Conservation (phyloP, 352 stramenopile species). For the Globisporangium carolinianum region DNA sequence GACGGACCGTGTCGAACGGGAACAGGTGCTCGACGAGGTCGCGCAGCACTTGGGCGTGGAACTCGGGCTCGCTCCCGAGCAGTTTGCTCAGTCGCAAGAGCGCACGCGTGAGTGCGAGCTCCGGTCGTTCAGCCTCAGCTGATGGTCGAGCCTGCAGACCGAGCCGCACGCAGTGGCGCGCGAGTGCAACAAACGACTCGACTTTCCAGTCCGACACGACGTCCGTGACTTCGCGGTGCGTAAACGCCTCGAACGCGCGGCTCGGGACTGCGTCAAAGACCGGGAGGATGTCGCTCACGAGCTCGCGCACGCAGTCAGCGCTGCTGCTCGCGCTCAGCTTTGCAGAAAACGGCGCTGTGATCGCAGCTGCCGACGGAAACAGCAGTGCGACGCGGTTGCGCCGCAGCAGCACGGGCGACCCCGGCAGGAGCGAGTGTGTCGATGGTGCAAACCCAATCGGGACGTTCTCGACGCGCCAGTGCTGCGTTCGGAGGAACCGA, state of each 20-base stretch:
- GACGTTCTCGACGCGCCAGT: constrained; percentile 63
- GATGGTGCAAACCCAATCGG: constrained; percentile 56
- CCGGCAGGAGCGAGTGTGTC: constrained; percentile 36
- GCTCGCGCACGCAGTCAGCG: constrained; percentile 39
- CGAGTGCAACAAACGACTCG: constrained; percentile 59
- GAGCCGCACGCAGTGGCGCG: constrained; percentile 53
- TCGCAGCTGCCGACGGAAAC: constrained; percentile 47
- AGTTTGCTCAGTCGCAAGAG: constrained; percentile 57
- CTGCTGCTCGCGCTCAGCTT: constrained; percentile 20
- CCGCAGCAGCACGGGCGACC: constrained; percentile 54
- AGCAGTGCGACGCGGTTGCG: constrained; percentile 63
- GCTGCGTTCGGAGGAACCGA: constrained; percentile 5
- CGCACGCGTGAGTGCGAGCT: constrained; percentile 41
- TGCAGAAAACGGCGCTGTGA: constrained; percentile 38
- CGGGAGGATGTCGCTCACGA: constrained; percentile 49
- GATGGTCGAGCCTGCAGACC: constrained; percentile 16
- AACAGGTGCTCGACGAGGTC: constrained; percentile 54
- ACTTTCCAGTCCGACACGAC: constrained; percentile 45
- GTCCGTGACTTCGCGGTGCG: constrained; percentile 28
- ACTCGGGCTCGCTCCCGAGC: constrained; percentile 32
- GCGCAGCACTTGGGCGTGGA: constrained; percentile 48
- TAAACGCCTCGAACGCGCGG: constrained; percentile 38
- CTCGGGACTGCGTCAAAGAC: constrained; percentile 62
- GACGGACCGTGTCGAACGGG: constrained; percentile 27
- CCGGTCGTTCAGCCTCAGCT: constrained; percentile 14